A percentile compares a stretch with the other conserved stretches of the same genome.
phyloP scores from a whole-genome alignment of 148 eudicot species.

The Talinum fruticosum region DNA sequence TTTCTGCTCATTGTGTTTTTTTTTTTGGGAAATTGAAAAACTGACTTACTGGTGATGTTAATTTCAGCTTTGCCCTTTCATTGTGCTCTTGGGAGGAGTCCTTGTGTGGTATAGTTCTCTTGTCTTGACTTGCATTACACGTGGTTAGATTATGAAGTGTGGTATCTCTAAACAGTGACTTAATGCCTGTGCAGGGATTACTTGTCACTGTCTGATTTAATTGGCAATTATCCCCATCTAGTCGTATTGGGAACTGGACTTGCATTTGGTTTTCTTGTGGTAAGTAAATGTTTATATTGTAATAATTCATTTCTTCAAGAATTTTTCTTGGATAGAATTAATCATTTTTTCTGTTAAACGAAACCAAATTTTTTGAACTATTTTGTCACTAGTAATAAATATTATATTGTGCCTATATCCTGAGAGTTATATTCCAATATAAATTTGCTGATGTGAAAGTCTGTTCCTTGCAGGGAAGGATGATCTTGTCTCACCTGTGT shows the following conservation, averaged over 20 bases:
- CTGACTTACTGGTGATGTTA: slow-evolving; percentile 13
- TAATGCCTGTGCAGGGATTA: slow-evolving; percentile 61
- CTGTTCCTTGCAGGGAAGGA: slow-evolving; percentile 75
- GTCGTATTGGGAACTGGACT: slow-evolving; percentile 82
- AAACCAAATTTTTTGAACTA: not conserved
- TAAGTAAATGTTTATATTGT: slow-evolving; percentile 28
- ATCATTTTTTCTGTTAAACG: not conserved
- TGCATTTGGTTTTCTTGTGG: slow-evolving; percentile 97
- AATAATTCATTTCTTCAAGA: not conserved
- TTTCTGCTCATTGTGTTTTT: not conserved
- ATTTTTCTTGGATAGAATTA: not conserved
- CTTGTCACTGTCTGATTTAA: slow-evolving; percentile 66
- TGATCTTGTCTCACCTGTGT: slow-evolving; percentile 88
- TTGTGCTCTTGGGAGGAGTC: slow-evolving; percentile 71
- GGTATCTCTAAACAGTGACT: slow-evolving; percentile 5
- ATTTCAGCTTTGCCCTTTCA: slow-evolving; percentile 81
- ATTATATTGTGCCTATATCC: not conserved
- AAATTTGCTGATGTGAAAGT: slow-evolving; percentile 19
- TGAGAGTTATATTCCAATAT: not conserved
- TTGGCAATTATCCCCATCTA: slow-evolving; percentile 71
- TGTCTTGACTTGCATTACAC: slow-evolving; percentile 1
- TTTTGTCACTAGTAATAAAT: too few relatives aligned
- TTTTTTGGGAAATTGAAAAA: not conserved
- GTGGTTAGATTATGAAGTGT: slow-evolving; percentile 8
- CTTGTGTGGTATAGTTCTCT: slow-evolving; percentile 58